phyloP scores from a whole-genome alignment of 257 asterid species.

The Eucommia ulmoides region DNA sequence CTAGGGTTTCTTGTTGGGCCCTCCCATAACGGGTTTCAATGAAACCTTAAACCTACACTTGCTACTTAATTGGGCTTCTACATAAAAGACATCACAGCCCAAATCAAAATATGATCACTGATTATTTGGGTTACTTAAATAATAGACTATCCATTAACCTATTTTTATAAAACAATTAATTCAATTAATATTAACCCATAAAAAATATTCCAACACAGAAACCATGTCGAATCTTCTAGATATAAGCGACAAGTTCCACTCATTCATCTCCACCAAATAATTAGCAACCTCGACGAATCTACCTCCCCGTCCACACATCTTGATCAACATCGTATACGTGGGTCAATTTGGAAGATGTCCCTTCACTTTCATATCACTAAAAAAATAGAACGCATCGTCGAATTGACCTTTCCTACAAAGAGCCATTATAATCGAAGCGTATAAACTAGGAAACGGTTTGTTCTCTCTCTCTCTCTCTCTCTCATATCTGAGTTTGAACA shows the following conservation, averaged over 20 bases:
- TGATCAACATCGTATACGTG: conserved; percentile 75
- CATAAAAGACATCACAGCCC: no score
- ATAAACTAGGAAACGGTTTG: conserved; percentile 85
- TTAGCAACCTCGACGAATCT: conserved; percentile 89
- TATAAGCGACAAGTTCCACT: conserved; percentile 50
- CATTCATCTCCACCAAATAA: conserved; percentile 91
- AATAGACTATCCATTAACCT: no score
- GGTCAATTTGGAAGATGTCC: conserved; percentile 97
- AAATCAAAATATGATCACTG: no score
- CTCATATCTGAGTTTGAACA: conserved; percentile 68
- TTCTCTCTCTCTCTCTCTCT: conserved; percentile 98
- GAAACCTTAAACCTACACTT: no score
- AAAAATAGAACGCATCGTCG: conserved; percentile 88
- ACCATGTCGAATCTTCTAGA: conserved; percentile 83
- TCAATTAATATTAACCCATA: no score
- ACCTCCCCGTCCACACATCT: conserved; percentile 82
- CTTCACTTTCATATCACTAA: conserved; percentile 81
- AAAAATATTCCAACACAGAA: no score
- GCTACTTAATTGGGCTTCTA: no score
- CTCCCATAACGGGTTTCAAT: no score
- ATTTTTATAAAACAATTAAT: no score
- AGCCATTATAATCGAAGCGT: conserved; percentile 80
- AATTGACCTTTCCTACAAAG: conserved; percentile 64
- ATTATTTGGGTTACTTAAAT: no score
- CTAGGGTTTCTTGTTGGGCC: no score